These are phyloP conservation scores for Starmera stellimalicola DNA, from an alignment of 1,139 yeast genomes.

Conservation along the genomic window DNA sequence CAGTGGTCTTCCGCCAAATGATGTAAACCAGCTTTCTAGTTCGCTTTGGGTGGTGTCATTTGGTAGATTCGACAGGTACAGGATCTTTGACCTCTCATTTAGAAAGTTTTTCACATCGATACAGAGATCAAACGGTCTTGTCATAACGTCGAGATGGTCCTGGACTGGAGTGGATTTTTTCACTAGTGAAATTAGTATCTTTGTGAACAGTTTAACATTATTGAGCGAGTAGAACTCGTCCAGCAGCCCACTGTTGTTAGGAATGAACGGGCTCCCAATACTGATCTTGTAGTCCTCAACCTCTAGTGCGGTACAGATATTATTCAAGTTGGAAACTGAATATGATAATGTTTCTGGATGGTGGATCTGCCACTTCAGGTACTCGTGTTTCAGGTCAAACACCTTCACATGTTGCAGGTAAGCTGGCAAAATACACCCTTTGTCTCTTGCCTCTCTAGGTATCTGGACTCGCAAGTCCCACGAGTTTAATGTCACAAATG, in stretches of 20 bases:
- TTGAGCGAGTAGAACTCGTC: slow-evolving; percentile 13
- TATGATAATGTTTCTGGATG: slow-evolving; percentile 54
- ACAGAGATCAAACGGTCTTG: slow-evolving; percentile 65
- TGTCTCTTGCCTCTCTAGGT: slow-evolving; percentile 75
- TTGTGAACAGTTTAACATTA: slow-evolving; percentile 31
- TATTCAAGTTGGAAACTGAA: slow-evolving; percentile 37
- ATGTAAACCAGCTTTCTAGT: slow-evolving; percentile 85
- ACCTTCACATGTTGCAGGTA: slow-evolving; percentile 69
- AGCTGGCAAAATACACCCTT: slow-evolving; percentile 60
- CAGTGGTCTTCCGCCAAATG: slow-evolving; percentile 75
- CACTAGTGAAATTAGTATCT: slow-evolving; percentile 41
- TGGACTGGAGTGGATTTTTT: slow-evolving; percentile 45
- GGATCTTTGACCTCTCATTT: slow-evolving; percentile 66
- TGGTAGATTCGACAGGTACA: slow-evolving; percentile 71
- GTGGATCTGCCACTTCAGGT: slow-evolving; percentile 58
- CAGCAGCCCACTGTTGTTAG: slow-evolving; percentile 19
- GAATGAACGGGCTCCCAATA: slow-evolving; percentile 13
- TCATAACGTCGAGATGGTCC: slow-evolving; percentile 47
- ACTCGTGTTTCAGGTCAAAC: slow-evolving; percentile 72
- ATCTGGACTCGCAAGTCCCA: slow-evolving; percentile 70
- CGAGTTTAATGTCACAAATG: slow-evolving; percentile 58
- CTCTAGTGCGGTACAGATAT: slow-evolving; percentile 51
- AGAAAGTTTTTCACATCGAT: slow-evolving; percentile 63
- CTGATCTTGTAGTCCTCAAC: slow-evolving; percentile 30
- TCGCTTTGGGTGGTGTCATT: slow-evolving; percentile 85